Evolutionary conservation across 2,329 filamentous ascomycete genomes (phyloP).

Genomic region (Colletotrichum liaoningense): DNA sequence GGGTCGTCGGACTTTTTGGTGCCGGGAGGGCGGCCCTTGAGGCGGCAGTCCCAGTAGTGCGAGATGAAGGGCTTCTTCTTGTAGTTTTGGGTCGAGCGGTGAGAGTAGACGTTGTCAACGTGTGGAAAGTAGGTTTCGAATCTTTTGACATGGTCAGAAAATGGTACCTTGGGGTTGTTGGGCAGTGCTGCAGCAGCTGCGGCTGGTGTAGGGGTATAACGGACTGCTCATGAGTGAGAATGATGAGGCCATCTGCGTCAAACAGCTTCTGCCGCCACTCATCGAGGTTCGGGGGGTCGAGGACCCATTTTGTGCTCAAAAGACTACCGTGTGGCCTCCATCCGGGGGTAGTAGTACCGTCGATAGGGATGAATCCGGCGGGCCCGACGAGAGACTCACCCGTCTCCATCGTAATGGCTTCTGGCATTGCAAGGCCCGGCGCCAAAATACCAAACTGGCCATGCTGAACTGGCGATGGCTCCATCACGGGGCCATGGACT

Average conservation of each 20-base stretch:
- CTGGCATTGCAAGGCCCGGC: constrained; percentile 44
- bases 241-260: constrained; percentile 78
- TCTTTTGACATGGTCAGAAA: constrained; percentile 58
- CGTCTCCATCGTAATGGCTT: constrained; percentile 46
- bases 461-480: constrained; percentile 39
- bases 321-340: constrained; percentile 58
- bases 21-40: constrained; percentile 82
- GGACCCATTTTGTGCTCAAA: constrained; percentile 66
- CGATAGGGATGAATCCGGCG: constrained; percentile 30
- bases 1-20: constrained; percentile 85
- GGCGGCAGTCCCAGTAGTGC: constrained; percentile 86
- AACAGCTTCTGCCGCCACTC: constrained; percentile 80
- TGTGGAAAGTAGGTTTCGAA: constrained; percentile 87
- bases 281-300: constrained; percentile 75
- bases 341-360: constrained; percentile 29
- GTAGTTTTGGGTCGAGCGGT: constrained; percentile 83
- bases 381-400: constrained; percentile 51
- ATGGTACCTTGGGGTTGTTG: too few species aligned
- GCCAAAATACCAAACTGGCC: constrained; percentile 61
- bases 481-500: neutral
- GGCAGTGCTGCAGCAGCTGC: too few species aligned
- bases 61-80: constrained; percentile 86
- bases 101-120: constrained; percentile 86
- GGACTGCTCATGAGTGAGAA: constrained; percentile 80
- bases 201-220: constrained; percentile 38